Percentiles rank a stretch among this genome's conserved stretches.
These are phyloP conservation scores for Amanita rimosa DNA, from an alignment of 768 basidiomycete species.

Conservation along the genomic window DNA sequence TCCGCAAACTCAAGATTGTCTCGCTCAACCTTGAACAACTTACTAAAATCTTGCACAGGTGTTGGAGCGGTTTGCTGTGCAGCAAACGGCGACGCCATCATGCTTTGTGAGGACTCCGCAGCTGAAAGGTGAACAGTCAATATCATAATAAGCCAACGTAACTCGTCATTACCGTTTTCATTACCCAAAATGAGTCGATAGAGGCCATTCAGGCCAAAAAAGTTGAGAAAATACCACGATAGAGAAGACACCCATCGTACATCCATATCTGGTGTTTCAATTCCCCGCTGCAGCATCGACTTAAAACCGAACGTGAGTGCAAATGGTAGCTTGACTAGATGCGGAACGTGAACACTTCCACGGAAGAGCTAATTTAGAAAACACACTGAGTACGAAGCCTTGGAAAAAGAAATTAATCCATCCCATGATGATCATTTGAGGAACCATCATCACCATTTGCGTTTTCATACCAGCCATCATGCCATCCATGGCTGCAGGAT, in stretches of 20 bases:
- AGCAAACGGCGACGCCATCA: slow-evolving; percentile 62
- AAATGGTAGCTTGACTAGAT: slow-evolving; percentile 87
- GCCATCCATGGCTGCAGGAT: slow-evolving; percentile 90
- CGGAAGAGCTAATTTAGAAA: neutral
- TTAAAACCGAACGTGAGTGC: slow-evolving; percentile 96
- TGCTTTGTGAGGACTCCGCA: slow-evolving; percentile 69
- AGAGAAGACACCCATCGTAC: slow-evolving; percentile 98
- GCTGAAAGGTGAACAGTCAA: slow-evolving; percentile 29
- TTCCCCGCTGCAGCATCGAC: slow-evolving; percentile 92
- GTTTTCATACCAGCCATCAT: slow-evolving; percentile 99
- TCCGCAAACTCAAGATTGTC: slow-evolving; percentile 92
- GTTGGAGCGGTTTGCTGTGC: slow-evolving; percentile 31
- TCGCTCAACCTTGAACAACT: slow-evolving; percentile 82
- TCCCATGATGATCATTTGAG: slow-evolving; percentile 98
- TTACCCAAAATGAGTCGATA: slow-evolving; percentile 89
- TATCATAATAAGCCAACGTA: slow-evolving; percentile 4
- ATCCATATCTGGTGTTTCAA: slow-evolving; percentile 94
- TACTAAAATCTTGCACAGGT: slow-evolving; percentile 76
- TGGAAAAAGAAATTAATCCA: slow-evolving; percentile 99
- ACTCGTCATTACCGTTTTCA: slow-evolving; percentile 55
- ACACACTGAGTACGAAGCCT: slow-evolving; percentile 94
- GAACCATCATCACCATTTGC: slow-evolving; percentile 98
- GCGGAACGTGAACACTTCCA: neutral
- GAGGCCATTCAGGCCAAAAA: slow-evolving; percentile 93
- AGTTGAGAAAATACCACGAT: slow-evolving; percentile 99